These are phyloP conservation scores for Sordaria brevicollis DNA, from an alignment of 495 filamentous ascomycete species.

Conservation along the genomic window DNA sequence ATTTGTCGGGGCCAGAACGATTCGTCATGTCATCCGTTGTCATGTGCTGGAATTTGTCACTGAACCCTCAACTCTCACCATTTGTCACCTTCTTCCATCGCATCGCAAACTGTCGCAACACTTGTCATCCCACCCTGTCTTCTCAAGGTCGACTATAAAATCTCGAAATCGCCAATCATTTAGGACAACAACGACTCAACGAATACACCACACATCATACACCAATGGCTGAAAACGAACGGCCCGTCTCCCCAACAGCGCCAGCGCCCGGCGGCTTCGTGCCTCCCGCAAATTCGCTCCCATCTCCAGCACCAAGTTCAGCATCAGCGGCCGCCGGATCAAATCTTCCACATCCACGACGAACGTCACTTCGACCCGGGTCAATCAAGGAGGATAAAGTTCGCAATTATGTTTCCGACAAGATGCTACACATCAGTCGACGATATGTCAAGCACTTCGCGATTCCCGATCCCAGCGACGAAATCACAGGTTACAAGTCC, in stretches of 20 bases:
- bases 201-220: not conserved
- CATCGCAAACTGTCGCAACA: not conserved
- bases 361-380: constrained; percentile 55
- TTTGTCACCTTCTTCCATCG: not conserved
- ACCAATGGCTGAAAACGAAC: constrained; percentile 25
- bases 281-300: constrained; percentile 26
- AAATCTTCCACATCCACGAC: constrained; percentile 52
- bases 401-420: constrained; percentile 56
- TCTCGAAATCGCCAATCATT: not conserved
- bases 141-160: not conserved
- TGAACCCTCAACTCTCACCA: not conserved
- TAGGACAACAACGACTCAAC: not conserved
- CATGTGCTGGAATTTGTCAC: not conserved
- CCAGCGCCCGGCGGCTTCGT: constrained; percentile 37
- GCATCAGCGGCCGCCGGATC: constrained; percentile 30
- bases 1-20: not conserved
- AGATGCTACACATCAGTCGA: constrained; percentile 52
- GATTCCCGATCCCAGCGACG: constrained; percentile 38
- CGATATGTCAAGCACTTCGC: constrained; percentile 67
- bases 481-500: constrained; percentile 53
- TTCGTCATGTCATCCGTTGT: not conserved
- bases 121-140: not conserved
- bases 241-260: not conserved
- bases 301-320: constrained; percentile 46
- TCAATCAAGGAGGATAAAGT: constrained; percentile 68